Conservation (phyloP, 805 yeast genomes). For the Candida anglica region DNA sequence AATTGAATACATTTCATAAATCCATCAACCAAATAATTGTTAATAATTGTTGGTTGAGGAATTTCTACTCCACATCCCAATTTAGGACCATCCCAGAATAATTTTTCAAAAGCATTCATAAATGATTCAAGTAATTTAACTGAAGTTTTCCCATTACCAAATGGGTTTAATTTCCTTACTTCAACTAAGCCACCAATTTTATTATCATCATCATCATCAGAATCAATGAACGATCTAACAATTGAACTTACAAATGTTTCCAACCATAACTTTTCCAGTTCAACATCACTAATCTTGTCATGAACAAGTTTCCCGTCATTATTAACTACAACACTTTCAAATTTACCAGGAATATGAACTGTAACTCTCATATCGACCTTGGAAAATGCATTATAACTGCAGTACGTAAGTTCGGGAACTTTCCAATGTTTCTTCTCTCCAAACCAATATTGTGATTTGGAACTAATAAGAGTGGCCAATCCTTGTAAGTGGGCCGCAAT, state of each 20-base stretch:
- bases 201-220: slow-evolving; percentile 65
- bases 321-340: slow-evolving; percentile 50
- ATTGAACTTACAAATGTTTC: slow-evolving; percentile 65
- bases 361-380: slow-evolving; percentile 67
- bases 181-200: slow-evolving; percentile 66
- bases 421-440: slow-evolving; percentile 68
- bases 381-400: slow-evolving; percentile 59
- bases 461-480: slow-evolving; percentile 56
- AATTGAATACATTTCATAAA: slow-evolving; percentile 60
- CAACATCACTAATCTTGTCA: slow-evolving; percentile 53
- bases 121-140: slow-evolving; percentile 41
- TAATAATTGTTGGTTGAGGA: slow-evolving; percentile 60
- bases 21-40: slow-evolving; percentile 74
- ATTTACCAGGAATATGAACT: slow-evolving; percentile 73
- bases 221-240: slow-evolving; percentile 65
- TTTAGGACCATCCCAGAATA: slow-evolving; percentile 63
- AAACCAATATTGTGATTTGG: slow-evolving; percentile 71
- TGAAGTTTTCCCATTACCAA: slow-evolving; percentile 46
- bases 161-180: slow-evolving; percentile 78
- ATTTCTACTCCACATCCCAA: slow-evolving; percentile 64
- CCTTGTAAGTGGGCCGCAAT: slow-evolving; percentile 73
- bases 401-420: slow-evolving; percentile 68
- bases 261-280: slow-evolving; percentile 48
- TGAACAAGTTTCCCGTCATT: slow-evolving; percentile 49
- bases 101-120: slow-evolving; percentile 58